phyloP scores from a whole-genome alignment of 1,284 basidiomycete genomes.

The Cutaneotrichosporon arboriforme region DNA sequence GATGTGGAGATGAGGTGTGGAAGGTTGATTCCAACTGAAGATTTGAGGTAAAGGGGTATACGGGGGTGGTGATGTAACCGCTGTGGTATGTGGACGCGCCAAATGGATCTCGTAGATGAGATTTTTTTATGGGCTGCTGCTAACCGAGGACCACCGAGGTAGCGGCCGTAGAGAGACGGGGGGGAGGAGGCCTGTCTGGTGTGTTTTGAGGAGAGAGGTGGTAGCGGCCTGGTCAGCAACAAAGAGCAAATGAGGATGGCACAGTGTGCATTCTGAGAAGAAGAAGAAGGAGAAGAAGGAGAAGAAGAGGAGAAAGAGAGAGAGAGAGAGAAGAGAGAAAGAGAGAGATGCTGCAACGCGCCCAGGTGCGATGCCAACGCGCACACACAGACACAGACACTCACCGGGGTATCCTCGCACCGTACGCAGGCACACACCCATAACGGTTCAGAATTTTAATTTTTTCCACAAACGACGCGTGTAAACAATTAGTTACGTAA shows the following conservation, averaged over 20 bases:
- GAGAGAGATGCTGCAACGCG: slow-evolving; percentile 4
- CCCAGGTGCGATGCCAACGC: no score
- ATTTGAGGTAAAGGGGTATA: no score
- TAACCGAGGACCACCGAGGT: neutral
- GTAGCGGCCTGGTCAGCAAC: neutral
- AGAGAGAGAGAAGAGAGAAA: slow-evolving; percentile 19
- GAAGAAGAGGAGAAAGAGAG: slow-evolving; percentile 6
- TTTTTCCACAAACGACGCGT: no score
- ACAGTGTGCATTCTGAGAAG: slow-evolving; percentile 10
- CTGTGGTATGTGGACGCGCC: neutral
- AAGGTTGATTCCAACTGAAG: neutral
- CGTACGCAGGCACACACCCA: no score
- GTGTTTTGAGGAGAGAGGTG: slow-evolving; percentile 3
- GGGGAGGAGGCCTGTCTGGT: neutral
- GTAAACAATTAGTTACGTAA: no score
- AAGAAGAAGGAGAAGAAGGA: slow-evolving; percentile 1
- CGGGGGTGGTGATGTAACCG: neutral
- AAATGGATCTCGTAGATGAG: neutral
- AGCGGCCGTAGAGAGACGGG: neutral
- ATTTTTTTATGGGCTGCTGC: neutral
- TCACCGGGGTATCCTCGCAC: no score
- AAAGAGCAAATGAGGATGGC: neutral
- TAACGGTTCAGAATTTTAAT: no score
- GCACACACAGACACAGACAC: no score
- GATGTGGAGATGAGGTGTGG: neutral